Percentiles rank a stretch among this genome's conserved stretches.
These are phyloP conservation scores for Bremia lactucae DNA, from an alignment of 352 stramenopile genomes.

Conservation along the genomic window DNA sequence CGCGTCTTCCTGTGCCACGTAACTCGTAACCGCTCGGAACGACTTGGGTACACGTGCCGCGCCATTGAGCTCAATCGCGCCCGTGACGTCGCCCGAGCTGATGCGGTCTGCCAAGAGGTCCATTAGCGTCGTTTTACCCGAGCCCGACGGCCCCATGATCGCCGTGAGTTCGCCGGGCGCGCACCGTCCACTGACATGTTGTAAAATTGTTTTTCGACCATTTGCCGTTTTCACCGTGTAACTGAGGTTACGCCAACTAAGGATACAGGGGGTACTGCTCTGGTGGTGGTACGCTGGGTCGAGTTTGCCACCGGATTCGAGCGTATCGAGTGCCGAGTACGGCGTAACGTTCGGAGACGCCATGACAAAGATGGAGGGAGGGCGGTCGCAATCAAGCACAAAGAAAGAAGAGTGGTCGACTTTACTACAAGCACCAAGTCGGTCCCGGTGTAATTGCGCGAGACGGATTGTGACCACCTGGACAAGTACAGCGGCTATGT, in stretches of 20 bases:
- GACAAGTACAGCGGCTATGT: background rate
- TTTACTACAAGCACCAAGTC: slow-evolving; percentile 7
- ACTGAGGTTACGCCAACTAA: slow-evolving; percentile 9
- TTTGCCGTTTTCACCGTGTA: slow-evolving; percentile 2
- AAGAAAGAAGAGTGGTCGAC: slow-evolving; percentile 11
- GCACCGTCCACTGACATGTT: slow-evolving; percentile 43
- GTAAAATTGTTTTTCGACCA: slow-evolving; percentile 31
- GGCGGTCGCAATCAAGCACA: slow-evolving; percentile 10
- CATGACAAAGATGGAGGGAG: slow-evolving; percentile 6
- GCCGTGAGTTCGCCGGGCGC: slow-evolving; percentile 43
- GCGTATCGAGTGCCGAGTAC: background rate
- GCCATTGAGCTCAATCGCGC: slow-evolving; percentile 47
- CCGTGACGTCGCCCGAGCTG: slow-evolving; percentile 29
- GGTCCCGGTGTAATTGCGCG: slow-evolving; percentile 9
- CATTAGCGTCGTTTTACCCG: slow-evolving; percentile 51
- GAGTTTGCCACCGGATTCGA: slow-evolving; percentile 6
- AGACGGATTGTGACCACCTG: slow-evolving; percentile 11
- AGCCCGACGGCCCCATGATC: slow-evolving; percentile 54
- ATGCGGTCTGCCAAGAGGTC: slow-evolving; percentile 55
- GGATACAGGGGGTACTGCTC: slow-evolving; percentile 5
- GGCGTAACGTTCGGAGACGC: slow-evolving; percentile 1
- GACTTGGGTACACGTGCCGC: slow-evolving; percentile 15
- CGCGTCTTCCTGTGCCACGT: slow-evolving; percentile 63
- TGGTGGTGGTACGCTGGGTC: slow-evolving; percentile 5
- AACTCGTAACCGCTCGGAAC: slow-evolving; percentile 37